A percentile compares a stretch with the other conserved stretches of the same genome.
These are phyloP conservation scores for Neolentinus lepideus DNA, from an alignment of 1,284 basidiomycete genomes.

Conservation along the genomic window DNA sequence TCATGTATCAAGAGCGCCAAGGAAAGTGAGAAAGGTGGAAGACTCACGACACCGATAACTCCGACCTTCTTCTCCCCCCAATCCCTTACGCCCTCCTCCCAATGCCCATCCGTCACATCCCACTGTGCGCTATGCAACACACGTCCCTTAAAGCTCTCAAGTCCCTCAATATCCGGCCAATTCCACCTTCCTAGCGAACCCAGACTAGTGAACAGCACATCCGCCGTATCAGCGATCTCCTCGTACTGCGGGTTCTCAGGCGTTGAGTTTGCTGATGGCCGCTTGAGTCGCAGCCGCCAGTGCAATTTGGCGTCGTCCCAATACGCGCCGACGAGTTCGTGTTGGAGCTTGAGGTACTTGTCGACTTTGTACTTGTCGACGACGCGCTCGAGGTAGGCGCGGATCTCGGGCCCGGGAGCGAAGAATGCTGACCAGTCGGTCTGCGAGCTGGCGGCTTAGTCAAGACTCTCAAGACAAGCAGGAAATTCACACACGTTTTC, in stretches of 20 bases:
- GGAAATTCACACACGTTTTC: slow-evolving; percentile 29
- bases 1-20: too few relatives aligned
- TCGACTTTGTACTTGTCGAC: slow-evolving; percentile 52
- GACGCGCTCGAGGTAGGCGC: slow-evolving; percentile 41
- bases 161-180: slow-evolving; percentile 52
- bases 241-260: slow-evolving; percentile 20
- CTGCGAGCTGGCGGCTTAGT: slow-evolving; percentile 19
- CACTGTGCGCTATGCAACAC: slow-evolving; percentile 52
- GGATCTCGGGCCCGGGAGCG: slow-evolving; percentile 50
- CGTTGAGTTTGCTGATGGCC: slow-evolving; percentile 11
- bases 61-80: slow-evolving; percentile 52
- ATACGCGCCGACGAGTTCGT: slow-evolving; percentile 41
- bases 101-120: slow-evolving; percentile 32
- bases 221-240: slow-evolving; percentile 42
- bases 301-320: slow-evolving; percentile 44
- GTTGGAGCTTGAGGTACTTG: slow-evolving; percentile 44
- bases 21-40: slow-evolving; percentile 4
- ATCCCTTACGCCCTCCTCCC: slow-evolving; percentile 39
- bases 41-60: slow-evolving; percentile 53
- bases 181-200: slow-evolving; percentile 45
- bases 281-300: slow-evolving; percentile 46
- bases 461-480: neutral
- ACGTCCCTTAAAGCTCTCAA: slow-evolving; percentile 42
- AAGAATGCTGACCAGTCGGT: slow-evolving; percentile 56
- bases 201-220: slow-evolving; percentile 45